Base-by-base conservation (phyloP, 371 early-diverging fungal species). In the Actinomortierella ambigua region DNA sequence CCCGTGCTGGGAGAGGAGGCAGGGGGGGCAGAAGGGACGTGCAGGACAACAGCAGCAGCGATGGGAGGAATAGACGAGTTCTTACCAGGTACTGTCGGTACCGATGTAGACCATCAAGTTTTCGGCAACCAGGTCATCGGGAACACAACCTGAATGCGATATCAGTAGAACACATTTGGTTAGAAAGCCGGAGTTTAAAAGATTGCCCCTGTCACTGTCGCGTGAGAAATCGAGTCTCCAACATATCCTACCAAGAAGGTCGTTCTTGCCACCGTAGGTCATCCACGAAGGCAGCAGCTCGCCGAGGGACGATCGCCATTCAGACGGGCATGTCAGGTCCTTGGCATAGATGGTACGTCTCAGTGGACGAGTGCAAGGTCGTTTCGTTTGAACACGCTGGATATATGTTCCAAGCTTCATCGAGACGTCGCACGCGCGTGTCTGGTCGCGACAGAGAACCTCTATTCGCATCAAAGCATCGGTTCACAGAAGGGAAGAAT, bases 91-190 rank as follows among this genome's bases (percentile, higher is more conserved):
- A 4, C 79, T 76, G 48, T 59, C 69, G 50, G 65, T 53, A 8
- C 79, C 79, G 40, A 79, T 63, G 56, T 79, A 79, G 7, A 79
- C 59, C 73, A 76, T 71, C 40, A 79, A 24, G 55, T 79, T 79
- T 13, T 79, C 71, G 0, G 69, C 66, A 2, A 65, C 63, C 14
- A 69, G 54, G n/a, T 67, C 34, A 20, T 57, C 41, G 23, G 55
- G 54, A 34, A 77, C 41, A 42, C 52, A 54, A n/a, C 60, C 75
- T 73, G 44, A 15, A 40, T 28, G 42, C 2, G 8, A 14, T 8
- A 24, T 1, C 3, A 28, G 22, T 2, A 23, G 27, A n/a, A 51
- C 20, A 9, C 40, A 0, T 11, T 4, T 24, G 9, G 22, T n/a
- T n/a, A n/a, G n/a, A n/a, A n/a, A n/a, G n/a, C n/a, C n/a, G n/a